Conservation (phyloP, 306 rosid species). For the Pachyrhizus erosus region DNA sequence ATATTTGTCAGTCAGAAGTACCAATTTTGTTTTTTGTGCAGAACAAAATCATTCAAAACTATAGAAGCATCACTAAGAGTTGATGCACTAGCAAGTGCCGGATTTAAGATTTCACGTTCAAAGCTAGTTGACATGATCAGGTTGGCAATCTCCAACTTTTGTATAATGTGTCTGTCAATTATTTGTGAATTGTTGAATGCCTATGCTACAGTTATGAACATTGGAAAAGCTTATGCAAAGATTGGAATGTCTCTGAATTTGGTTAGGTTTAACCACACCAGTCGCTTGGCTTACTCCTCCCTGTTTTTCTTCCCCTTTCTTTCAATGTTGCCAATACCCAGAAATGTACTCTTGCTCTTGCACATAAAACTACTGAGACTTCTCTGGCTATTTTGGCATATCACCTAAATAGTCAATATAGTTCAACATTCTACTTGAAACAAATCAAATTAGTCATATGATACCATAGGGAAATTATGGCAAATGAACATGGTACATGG, state of each 20-base stretch:
- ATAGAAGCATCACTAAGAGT: conserved; percentile 84
- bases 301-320: background rate
- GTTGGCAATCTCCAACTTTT: conserved; percentile 45
- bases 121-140: conserved; percentile 88
- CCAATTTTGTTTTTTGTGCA: conserved; percentile 47
- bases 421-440: too few species aligned
- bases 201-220: background rate
- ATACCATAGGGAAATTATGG: background rate
- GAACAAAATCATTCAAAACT: conserved; percentile 78
- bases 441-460: too few species aligned
- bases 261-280: conserved; percentile 11
- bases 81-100: conserved; percentile 98
- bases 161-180: background rate
- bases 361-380: too few species aligned
- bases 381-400: too few species aligned
- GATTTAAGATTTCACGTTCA: conserved; percentile 89
- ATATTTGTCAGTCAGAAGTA: conserved; percentile 9
- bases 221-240: background rate
- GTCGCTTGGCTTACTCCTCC: background rate
- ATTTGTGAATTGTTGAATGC: conserved; percentile 18
- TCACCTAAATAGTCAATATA: too few species aligned
- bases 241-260: background rate
- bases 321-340: conserved; percentile 6
- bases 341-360: background rate
- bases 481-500: background rate